Percentiles rank a stretch among this genome's conserved stretches.
phyloP scores from a whole-genome alignment of 1,139 yeast species.

The Geotrichum siamense region DNA sequence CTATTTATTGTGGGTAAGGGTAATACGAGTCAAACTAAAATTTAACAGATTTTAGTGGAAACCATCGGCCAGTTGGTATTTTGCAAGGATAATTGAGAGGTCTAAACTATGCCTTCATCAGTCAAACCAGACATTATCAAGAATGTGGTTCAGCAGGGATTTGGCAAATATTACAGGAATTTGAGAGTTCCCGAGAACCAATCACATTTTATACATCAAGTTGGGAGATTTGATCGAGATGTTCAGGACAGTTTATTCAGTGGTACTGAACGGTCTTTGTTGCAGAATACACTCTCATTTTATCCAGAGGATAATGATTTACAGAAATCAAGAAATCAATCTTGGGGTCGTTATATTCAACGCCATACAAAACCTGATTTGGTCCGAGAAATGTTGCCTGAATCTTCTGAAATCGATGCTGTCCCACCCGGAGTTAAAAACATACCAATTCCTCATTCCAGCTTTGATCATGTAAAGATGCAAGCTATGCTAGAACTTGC shows the following conservation, averaged over 20 bases:
- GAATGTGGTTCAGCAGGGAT: neutral
- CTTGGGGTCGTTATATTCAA: constrained; percentile 12
- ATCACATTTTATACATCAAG: constrained; percentile 7
- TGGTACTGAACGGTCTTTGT: constrained; percentile 9
- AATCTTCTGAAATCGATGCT: neutral
- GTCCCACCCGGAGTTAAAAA: constrained; percentile 1
- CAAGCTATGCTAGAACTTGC: constrained; percentile 8
- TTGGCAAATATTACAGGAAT: neutral
- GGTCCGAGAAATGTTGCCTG: neutral
- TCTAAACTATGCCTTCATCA: no score
- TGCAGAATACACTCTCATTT: no score
- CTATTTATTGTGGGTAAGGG: constrained; percentile 2
- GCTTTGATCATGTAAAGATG: constrained; percentile 7
- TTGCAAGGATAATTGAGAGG: no score
- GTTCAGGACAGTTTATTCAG: constrained; percentile 4
- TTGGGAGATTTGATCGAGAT: constrained; percentile 8
- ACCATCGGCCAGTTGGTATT: no score
- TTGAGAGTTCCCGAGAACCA: neutral
- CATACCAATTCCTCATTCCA: constrained; percentile 13
- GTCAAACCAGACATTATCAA: neutral
- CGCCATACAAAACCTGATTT: constrained; percentile 7
- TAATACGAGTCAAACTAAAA: neutral
- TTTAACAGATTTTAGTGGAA: neutral
- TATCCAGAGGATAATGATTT: no score
- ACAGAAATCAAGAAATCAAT: neutral